Percentiles rank a stretch among this genome's conserved stretches.
phyloP scores from a whole-genome alignment of 352 stramenopile genomes.

The Phytophthora podocarpi region DNA sequence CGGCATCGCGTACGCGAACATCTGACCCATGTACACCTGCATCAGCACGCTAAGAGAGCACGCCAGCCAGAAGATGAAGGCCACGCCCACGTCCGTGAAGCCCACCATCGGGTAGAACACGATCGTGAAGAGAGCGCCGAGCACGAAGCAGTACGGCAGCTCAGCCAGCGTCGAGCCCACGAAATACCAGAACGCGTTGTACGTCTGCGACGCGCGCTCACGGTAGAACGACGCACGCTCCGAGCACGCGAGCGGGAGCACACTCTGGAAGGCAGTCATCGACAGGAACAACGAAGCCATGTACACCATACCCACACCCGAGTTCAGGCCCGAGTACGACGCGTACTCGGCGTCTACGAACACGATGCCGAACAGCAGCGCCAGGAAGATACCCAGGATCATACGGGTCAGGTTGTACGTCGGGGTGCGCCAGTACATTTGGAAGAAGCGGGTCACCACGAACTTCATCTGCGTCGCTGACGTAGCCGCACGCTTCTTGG shows the following conservation, averaged over 20 bases:
- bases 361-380: slow-evolving; percentile 67
- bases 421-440: too few species aligned
- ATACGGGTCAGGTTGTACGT: slow-evolving; percentile 78
- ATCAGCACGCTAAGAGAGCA: slow-evolving; percentile 35
- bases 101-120: slow-evolving; percentile 12
- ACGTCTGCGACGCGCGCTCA: slow-evolving; percentile 90
- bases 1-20: slow-evolving; percentile 41
- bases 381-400: slow-evolving; percentile 60
- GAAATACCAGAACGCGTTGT: slow-evolving; percentile 84
- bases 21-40: slow-evolving; percentile 42
- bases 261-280: slow-evolving; percentile 60
- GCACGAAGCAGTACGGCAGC: slow-evolving; percentile 41
- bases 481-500: slow-evolving; percentile 25
- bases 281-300: slow-evolving; percentile 57
- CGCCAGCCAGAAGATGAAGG: slow-evolving; percentile 32
- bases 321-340: slow-evolving; percentile 33
- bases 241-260: slow-evolving; percentile 77
- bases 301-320: slow-evolving; percentile 74
- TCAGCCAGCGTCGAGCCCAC: slow-evolving; percentile 81
- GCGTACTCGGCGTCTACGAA: slow-evolving; percentile 41
- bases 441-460: too few species aligned
- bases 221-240: slow-evolving; percentile 69
- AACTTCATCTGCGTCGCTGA: slow-evolving; percentile 27
- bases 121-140: slow-evolving; percentile 2
- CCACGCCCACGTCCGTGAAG: slow-evolving; percentile 22